Percentiles rank a stretch among this genome's conserved stretches.
These are phyloP conservation scores for Lizonia empirigonia DNA, from an alignment of 2,329 filamentous ascomycete species.

Conservation along the genomic window DNA sequence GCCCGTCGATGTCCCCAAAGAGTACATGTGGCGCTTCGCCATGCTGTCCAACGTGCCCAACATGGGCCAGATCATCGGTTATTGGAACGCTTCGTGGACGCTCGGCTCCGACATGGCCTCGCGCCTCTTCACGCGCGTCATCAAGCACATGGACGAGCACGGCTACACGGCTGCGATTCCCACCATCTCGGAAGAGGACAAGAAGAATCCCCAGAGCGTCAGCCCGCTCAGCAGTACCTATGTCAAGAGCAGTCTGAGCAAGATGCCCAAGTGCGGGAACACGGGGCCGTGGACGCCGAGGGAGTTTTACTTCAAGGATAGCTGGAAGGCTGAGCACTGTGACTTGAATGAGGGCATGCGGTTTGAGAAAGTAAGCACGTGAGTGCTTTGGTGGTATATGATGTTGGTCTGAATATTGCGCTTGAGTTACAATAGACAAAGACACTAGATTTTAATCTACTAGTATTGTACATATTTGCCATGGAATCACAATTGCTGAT, in stretches of 20 bases:
- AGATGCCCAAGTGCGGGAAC: constrained; percentile 56
- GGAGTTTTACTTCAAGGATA: constrained; percentile 53
- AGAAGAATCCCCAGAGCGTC: constrained; percentile 49
- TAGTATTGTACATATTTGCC: too few relatives aligned
- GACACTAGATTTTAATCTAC: too few relatives aligned
- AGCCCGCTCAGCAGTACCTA: constrained; percentile 60
- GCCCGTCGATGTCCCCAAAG: constrained; percentile 52
- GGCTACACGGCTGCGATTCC: constrained; percentile 55
- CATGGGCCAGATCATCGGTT: constrained; percentile 63
- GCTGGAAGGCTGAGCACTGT: constrained; percentile 50
- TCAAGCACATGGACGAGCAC: constrained; percentile 57
- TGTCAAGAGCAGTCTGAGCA: constrained; percentile 49
- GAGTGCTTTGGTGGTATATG: too few relatives aligned
- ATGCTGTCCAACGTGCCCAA: constrained; percentile 71
- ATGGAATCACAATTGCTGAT: too few relatives aligned
- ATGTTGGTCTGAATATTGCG: too few relatives aligned
- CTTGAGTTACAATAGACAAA: too few relatives aligned
- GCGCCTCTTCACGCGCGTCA: constrained; percentile 56
- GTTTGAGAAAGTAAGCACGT: constrained; percentile 38
- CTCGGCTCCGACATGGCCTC: constrained; percentile 63
- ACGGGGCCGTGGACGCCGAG: constrained; percentile 53
- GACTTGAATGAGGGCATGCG: constrained; percentile 51
- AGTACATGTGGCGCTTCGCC: constrained; percentile 64
- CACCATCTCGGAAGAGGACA: constrained; percentile 45
- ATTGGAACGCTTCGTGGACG: constrained; percentile 67